Conservation (phyloP, 352 stramenopile genomes). For the Globisporangium splendens region DNA sequence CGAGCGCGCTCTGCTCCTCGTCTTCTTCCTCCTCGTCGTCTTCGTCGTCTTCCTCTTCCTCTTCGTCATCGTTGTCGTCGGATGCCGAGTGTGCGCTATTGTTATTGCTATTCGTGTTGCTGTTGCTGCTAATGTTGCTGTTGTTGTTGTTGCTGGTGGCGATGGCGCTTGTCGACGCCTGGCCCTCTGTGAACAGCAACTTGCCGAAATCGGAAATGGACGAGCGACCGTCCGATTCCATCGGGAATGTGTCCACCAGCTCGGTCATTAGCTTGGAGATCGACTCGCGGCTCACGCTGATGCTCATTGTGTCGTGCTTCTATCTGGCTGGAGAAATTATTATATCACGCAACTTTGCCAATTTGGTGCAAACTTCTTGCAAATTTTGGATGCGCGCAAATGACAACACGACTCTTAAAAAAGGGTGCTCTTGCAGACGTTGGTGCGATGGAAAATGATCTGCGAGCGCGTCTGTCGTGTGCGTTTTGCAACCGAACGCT, state of each 20-base stretch:
- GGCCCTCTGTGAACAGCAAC: conserved; percentile 76
- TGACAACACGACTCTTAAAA: no score
- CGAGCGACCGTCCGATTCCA: conserved; percentile 65
- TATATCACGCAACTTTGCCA: conserved; percentile 1
- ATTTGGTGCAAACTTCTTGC: no score
- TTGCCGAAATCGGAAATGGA: conserved; percentile 88
- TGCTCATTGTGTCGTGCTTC: conserved; percentile 39
- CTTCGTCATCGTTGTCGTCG: conserved; percentile 14
- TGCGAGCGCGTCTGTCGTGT: background rate
- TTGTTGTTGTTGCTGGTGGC: conserved; percentile 2
- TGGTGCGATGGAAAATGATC: background rate
- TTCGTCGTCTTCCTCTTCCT: conserved; percentile 7
- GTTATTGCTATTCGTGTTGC: conserved; percentile 5
- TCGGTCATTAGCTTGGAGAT: conserved; percentile 86
- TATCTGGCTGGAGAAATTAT: background rate
- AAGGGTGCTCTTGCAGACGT: background rate
- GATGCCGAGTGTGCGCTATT: conserved; percentile 1
- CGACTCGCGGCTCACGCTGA: conserved; percentile 78
- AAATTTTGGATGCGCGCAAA: no score
- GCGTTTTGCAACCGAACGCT: conserved; percentile 1
- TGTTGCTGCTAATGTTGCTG: background rate
- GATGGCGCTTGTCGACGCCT: conserved; percentile 15
- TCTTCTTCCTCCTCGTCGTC: conserved; percentile 14
- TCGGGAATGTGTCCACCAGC: conserved; percentile 77
- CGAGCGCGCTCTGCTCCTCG: conserved; percentile 14